A percentile compares a stretch with the other conserved stretches of the same genome.
phyloP scores from a whole-genome alignment of 345 rosid genomes.

The Dovyalis caffra region DNA sequence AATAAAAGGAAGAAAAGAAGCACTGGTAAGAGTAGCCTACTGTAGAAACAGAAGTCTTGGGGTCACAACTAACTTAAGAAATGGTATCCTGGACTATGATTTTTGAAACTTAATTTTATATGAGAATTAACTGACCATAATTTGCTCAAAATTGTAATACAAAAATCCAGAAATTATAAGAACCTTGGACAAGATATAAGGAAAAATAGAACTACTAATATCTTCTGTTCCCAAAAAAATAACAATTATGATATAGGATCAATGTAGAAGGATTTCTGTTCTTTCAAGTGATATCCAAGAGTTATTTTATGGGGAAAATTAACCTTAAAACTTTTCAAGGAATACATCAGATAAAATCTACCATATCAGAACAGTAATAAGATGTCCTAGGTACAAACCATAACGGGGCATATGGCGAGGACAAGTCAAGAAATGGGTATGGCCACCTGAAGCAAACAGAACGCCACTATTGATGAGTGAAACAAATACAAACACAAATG shows the following conservation, averaged over 20 bases:
- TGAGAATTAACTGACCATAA: no score
- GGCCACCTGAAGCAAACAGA: constrained; percentile 58
- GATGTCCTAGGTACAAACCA: constrained; percentile 42
- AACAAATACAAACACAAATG: not conserved
- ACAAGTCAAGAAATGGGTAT: constrained; percentile 63
- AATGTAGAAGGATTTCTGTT: not conserved
- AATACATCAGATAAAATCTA: not conserved
- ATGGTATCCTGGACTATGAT: not conserved
- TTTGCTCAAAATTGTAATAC: no score
- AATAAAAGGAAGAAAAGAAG: not conserved
- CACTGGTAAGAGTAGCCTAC: not conserved
- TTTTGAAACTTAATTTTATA: not conserved
- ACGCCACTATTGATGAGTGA: constrained; percentile 3
- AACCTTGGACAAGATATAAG: not conserved
- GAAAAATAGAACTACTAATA: not conserved
- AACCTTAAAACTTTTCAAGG: not conserved
- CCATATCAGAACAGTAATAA: not conserved
- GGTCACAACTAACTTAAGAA: not conserved
- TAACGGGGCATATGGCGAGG: constrained; percentile 51
- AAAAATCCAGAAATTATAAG: not conserved
- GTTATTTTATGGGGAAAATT: not conserved
- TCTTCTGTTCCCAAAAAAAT: not conserved
- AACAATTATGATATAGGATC: no score
- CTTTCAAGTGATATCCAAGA: not conserved
- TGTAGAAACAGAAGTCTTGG: no score